Evolutionary conservation across 139 green algal species (phyloP), one percentile per base, ranked within the genome.

Genomic region (Chlorella vulgaris): DNA sequence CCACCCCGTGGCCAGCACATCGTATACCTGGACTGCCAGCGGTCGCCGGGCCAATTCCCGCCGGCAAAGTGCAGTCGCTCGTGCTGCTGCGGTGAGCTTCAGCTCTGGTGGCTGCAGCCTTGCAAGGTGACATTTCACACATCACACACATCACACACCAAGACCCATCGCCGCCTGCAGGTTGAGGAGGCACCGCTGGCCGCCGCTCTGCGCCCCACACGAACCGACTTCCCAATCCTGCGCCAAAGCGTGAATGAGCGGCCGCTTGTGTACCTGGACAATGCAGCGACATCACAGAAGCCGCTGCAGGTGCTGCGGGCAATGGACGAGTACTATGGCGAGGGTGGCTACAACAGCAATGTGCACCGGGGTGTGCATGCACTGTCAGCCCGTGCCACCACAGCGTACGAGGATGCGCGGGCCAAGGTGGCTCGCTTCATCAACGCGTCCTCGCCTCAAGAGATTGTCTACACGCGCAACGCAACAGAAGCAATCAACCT

Each of bases 401-500:
- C 93, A n/a, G 91, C 87, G 28, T 99, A 98, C 73, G 97, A 99
- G 89, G 78, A 76, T 18, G 94, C 95, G 0, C 87, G 96, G 24
- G 86, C 80, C 28, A 98, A 98, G 85, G 88, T 98, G n/a, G 94
- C 95, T 3, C 24, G n/a, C 10, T 97, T 99, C 63, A 88, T 99
- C 39, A 90, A 92, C 53, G 95, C 96, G 7, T 60, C 78, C 8
- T 89, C 68, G 13, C 68, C 68, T 0, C 68, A 75, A 13, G 94
- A 99, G 86, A 89, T 99, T 10, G 95, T 99, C 38, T 99, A 93
- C 84, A 99, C 96, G 0, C 91, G 94, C 60, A 98, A 98, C 83
- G 97, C 97, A 47, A 97, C 79, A 29, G 97, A 99, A 84, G 97
- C 93, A 13, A 97, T 99, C 78, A 99, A 99, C 88, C 85, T 99